Percentiles rank a stretch among this genome's conserved stretches.
These are phyloP conservation scores for Cudoniella acicularis DNA, from an alignment of 495 filamentous ascomycete genomes.

Conservation along the genomic window DNA sequence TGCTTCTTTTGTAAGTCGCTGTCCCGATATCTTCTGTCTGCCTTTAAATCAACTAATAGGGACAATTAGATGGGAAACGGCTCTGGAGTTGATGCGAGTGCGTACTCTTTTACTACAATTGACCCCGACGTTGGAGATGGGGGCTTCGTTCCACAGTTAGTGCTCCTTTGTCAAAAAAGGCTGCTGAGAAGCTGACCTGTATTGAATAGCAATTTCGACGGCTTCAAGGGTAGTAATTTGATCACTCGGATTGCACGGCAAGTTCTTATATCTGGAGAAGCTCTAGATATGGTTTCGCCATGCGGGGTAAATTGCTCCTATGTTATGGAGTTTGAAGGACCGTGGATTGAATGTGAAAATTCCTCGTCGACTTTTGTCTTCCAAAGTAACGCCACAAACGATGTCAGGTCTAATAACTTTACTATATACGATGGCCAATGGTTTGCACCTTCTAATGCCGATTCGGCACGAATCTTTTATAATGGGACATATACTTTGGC, in stretches of 20 bases:
- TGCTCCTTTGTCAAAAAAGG: not conserved
- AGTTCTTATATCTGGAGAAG: slow-evolving; percentile 7
- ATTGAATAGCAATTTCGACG: not conserved
- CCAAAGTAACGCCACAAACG: not conserved
- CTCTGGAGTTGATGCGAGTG: slow-evolving; percentile 10
- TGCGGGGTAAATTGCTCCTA: slow-evolving; percentile 25
- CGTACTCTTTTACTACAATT: slow-evolving; percentile 1
- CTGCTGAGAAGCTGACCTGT: not conserved
- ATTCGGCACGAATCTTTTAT: not conserved
- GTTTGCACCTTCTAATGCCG: not conserved
- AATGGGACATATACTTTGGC: slow-evolving; percentile 11
- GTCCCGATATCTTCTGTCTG: not conserved
- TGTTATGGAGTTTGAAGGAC: slow-evolving; percentile 11
- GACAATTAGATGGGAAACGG: slow-evolving; percentile 16
- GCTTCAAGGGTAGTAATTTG: slow-evolving; percentile 3
- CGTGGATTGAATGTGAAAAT: slow-evolving; percentile 16
- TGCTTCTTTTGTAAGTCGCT: slow-evolving; percentile 16
- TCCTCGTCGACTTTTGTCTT: slow-evolving; percentile 6
- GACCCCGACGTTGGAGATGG: not conserved
- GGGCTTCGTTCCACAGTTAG: slow-evolving; percentile 9
- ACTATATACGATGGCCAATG: slow-evolving; percentile 3
- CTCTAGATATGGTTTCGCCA: slow-evolving; percentile 2
- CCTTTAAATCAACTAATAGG: not conserved
- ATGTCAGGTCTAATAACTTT: not conserved
- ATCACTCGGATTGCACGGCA: not conserved